Percentiles rank a stretch among this genome's conserved stretches.
Evolutionary conservation across 2,329 filamentous ascomycete species (phyloP).

Genomic region (Colletotrichum liriopes): DNA sequence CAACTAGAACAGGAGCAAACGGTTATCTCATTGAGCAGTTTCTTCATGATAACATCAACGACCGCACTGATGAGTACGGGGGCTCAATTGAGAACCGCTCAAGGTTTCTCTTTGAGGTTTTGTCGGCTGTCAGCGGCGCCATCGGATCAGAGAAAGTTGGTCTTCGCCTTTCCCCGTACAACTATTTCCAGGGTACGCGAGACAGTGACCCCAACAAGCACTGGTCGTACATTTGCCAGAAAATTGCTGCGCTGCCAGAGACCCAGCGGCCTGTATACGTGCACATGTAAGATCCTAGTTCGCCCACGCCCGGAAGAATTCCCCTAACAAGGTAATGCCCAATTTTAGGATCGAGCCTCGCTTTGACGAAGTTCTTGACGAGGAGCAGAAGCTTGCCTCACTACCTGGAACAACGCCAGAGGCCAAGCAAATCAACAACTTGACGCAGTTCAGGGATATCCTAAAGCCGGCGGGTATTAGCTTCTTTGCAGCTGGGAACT

Average conservation of each 20-base stretch:
- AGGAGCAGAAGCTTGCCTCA: constrained; percentile 59
- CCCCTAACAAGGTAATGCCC: background rate
- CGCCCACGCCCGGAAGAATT: fast-evolving
- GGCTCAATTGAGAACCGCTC: constrained; percentile 68
- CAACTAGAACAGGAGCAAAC: constrained; percentile 57
- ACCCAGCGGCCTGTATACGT: constrained; percentile 59
- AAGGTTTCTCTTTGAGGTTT: constrained; percentile 65
- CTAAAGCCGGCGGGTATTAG: constrained; percentile 56
- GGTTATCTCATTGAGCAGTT: constrained; percentile 77
- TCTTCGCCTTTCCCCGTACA: constrained; percentile 64
- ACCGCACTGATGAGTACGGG: constrained; percentile 67
- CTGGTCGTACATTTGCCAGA: constrained; percentile 55
- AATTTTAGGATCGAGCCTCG: constrained; percentile 60
- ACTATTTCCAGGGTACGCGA: constrained; percentile 51
- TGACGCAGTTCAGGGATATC: constrained; percentile 59
- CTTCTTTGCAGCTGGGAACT: constrained; percentile 68
- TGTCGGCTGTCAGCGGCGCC: constrained; percentile 55
- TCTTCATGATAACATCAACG: constrained; percentile 65
- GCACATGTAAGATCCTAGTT: constrained; percentile 57
- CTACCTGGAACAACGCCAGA: constrained; percentile 48
- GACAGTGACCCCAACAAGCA: constrained; percentile 51
- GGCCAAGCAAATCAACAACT: constrained; percentile 49
- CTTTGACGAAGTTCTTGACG: constrained; percentile 62
- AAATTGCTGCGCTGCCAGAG: constrained; percentile 52
- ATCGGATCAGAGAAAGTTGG: constrained; percentile 68